Percentiles rank a stretch among this genome's conserved stretches.
Conservation (phyloP, 2,329 filamentous ascomycete genomes). For the Colletotrichum zoysiae region DNA sequence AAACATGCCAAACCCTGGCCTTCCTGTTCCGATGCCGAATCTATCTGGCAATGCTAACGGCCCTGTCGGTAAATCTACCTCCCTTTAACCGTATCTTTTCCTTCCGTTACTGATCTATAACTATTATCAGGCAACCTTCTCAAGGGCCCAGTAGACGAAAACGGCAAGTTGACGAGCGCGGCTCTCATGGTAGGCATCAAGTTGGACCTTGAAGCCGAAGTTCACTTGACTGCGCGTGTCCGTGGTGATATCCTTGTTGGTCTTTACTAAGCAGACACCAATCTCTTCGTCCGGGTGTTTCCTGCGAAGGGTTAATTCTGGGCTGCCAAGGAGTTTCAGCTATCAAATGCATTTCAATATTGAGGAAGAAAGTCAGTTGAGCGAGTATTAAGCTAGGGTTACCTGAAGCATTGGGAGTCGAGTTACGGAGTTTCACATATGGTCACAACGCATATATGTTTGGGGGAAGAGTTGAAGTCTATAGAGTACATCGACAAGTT, state of each 20-base stretch:
- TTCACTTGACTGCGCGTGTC: constrained; percentile 71
- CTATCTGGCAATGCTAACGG: constrained; percentile 54
- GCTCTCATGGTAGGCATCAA: constrained; percentile 73
- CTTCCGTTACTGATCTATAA: not conserved
- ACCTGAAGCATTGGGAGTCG: not conserved
- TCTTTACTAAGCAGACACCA: constrained; percentile 57
- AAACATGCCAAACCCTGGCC: constrained; percentile 23
- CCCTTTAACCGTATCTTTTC: not conserved
- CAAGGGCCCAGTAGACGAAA: constrained; percentile 67
- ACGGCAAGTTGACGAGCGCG: constrained; percentile 69
- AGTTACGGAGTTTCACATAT: not conserved
- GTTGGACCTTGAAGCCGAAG: constrained; percentile 72
- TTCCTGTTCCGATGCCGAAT: constrained; percentile 48
- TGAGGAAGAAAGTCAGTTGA: too few relatives aligned
- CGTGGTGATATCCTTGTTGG: constrained; percentile 72
- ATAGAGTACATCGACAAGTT: not conserved
- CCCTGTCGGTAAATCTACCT: constrained; percentile 45
- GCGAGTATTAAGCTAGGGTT: not conserved
- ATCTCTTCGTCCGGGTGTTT: not conserved
- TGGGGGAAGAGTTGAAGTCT: not conserved
- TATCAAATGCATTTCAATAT: not conserved
- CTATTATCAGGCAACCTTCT: constrained; percentile 63
- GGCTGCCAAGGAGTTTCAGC: too few relatives aligned
- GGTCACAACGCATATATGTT: not conserved
- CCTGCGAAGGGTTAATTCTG: not conserved